Evolutionary conservation across 1,284 basidiomycete genomes (phyloP), one percentile per base, ranked within the genome.

Genomic region (Leccinum cinnamomeum): DNA sequence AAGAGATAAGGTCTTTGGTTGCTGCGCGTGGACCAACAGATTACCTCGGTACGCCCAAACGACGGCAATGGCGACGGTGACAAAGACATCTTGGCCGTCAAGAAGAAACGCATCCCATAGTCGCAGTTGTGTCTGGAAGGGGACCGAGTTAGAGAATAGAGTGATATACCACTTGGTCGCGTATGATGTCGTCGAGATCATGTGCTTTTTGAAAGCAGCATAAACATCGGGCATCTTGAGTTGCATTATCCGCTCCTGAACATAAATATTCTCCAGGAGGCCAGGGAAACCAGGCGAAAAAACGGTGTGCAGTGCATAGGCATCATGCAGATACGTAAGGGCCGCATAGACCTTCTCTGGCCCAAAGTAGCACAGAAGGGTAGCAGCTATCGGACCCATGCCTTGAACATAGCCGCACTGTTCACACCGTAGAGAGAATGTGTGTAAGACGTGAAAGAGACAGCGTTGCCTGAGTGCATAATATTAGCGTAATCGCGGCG

Each of bases 151-250:
- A 58, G 95, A 88, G 71, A 96, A 97, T 16, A 99, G 81, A 2
- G 97, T 99, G 75, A 99, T 99, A 77, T 98, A 99, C 96, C 97
- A 99, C 76, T 98, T 98, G 2, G 97, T 98, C 35, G 95, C 97
- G 76, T 97, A 99, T 16, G 94, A 89, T 46, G 95, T 96, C 3
- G 93, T 94, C 5, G 91, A 92, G 65, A 99, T 91, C 84, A 87
- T 91, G 68, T 97, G 89, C 65, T 86, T 89, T 78, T 89, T 86
- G 76, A 98, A 94, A 18, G 90, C 87, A 33, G 79, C 80, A 69
- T 91, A 94, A n/a, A 99, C 89, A 35, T 86, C 86, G 0, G 97
- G 97, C 87, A 98, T 89, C 78, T 92, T 84, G 66, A 83, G 80
- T 75, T 94, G 86, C 72, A 90, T 90, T 53, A 98, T 82, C 53